Evolutionary conservation across 805 yeast genomes (phyloP).

Genomic region (Myxozyma vanderwaltii): DNA sequence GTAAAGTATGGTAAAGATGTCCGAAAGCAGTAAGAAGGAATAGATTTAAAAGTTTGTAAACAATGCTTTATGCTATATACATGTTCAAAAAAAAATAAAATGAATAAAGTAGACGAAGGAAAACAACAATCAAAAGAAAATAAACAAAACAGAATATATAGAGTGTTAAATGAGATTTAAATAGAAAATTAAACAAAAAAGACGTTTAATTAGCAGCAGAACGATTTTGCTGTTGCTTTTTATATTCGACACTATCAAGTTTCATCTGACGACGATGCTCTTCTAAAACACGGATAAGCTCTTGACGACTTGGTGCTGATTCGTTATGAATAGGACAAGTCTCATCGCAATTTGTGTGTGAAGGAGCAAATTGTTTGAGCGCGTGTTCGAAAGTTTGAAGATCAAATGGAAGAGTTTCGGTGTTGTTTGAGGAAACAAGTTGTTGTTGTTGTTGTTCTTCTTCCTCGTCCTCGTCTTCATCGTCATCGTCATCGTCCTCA

Average conservation of each 20-base stretch:
- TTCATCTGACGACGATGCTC: constrained; percentile 23
- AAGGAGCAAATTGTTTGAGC: constrained; percentile 14
- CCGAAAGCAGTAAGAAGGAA: too few species aligned
- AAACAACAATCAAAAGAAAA: neutral
- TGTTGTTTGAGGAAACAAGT: neutral
- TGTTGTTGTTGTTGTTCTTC: too few species aligned
- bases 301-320: constrained; percentile 13
- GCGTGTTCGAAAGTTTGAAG: constrained; percentile 13
- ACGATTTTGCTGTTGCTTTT: constrained; percentile 12
- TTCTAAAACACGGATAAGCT: constrained; percentile 14
- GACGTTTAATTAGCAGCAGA: neutral
- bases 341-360: constrained; percentile 19
- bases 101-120: neutral
- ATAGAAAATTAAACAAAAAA: neutral
- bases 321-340: constrained; percentile 26
- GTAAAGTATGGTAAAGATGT: too few species aligned
- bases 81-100: neutral
- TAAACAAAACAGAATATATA: neutral
- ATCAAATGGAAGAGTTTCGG: neutral
- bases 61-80: too few species aligned
- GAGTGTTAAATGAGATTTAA: neutral
- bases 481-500: constrained; percentile 9
- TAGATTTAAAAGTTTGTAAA: too few species aligned
- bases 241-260: constrained; percentile 18
- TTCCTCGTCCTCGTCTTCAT: constrained; percentile 4